Evolutionary conservation across 108 stramenopile genomes (phyloP).

Genomic region (Schizochytrium sp.): DNA sequence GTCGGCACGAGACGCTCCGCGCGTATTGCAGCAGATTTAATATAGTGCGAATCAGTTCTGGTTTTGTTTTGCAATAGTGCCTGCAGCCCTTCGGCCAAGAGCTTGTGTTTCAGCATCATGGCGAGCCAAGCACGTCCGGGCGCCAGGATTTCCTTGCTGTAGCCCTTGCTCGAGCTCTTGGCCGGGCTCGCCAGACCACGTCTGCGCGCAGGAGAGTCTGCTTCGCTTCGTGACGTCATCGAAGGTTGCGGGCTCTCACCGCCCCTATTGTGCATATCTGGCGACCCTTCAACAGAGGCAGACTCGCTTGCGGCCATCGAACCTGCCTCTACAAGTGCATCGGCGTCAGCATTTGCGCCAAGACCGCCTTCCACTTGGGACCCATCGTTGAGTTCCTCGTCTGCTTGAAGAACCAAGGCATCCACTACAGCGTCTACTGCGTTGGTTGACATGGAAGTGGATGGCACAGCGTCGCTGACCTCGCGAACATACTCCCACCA

Average conservation of each 20-base stretch:
- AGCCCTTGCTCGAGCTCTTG: too few relatives aligned
- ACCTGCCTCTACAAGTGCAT: too few relatives aligned
- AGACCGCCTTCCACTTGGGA: background rate
- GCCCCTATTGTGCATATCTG: too few relatives aligned
- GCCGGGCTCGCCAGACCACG: too few relatives aligned
- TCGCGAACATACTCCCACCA: background rate
- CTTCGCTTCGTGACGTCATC: too few relatives aligned
- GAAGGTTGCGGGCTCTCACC: too few relatives aligned
- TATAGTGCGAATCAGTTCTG: background rate
- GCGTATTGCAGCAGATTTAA: background rate
- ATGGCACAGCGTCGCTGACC: background rate
- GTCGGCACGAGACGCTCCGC: background rate
- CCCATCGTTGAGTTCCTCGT: background rate
- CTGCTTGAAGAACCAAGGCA: background rate
- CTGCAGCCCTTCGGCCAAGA: background rate
- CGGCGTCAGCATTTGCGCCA: too few relatives aligned
- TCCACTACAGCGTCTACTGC: background rate
- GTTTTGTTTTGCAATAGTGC: background rate
- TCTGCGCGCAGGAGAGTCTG: too few relatives aligned
- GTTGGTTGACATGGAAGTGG: background rate
- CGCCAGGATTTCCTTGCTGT: background rate
- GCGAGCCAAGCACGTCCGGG: background rate
- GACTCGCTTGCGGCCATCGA: too few relatives aligned
- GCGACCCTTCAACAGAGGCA: too few relatives aligned
- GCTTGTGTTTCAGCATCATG: conserved; percentile 18